Conservation (phyloP, 129 eudicot genomes). For the Escallonia herrerae region DNA sequence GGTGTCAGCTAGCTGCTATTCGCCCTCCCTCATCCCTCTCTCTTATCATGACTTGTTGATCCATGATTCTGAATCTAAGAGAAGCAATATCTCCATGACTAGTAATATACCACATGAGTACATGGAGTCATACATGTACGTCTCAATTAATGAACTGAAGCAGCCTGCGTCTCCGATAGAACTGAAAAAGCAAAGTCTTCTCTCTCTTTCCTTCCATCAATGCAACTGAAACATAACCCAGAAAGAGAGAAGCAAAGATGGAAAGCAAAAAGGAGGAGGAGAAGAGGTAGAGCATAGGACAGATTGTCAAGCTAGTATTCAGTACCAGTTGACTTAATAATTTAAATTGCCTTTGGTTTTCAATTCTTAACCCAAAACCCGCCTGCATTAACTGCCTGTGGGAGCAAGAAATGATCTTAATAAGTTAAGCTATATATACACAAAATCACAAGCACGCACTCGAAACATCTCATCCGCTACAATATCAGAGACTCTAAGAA, state of each 20-base stretch:
- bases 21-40: neutral
- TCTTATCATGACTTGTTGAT: too few species aligned
- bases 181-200: constrained; percentile 38
- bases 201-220: constrained; percentile 31
- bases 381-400: constrained; percentile 23
- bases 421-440: constrained; percentile 23
- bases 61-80: neutral
- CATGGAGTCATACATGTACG: constrained; percentile 25
- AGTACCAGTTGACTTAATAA: neutral
- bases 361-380: constrained; percentile 21
- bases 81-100: neutral
- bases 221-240: constrained; percentile 46
- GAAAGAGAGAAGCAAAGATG: constrained; percentile 27
- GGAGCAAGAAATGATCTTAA: neutral
- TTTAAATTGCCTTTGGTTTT: neutral
- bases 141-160: constrained; percentile 30
- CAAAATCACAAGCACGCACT: constrained; percentile 16
- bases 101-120: neutral
- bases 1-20: constrained; percentile 1
- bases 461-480: constrained; percentile 22
- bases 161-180: constrained; percentile 24
- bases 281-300: neutral
- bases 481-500: neutral
- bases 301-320: constrained; percentile 10
- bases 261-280: constrained; percentile 4